Base-by-base conservation (phyloP, 2,329 filamentous ascomycete species). In the Thelonectria discophora region DNA sequence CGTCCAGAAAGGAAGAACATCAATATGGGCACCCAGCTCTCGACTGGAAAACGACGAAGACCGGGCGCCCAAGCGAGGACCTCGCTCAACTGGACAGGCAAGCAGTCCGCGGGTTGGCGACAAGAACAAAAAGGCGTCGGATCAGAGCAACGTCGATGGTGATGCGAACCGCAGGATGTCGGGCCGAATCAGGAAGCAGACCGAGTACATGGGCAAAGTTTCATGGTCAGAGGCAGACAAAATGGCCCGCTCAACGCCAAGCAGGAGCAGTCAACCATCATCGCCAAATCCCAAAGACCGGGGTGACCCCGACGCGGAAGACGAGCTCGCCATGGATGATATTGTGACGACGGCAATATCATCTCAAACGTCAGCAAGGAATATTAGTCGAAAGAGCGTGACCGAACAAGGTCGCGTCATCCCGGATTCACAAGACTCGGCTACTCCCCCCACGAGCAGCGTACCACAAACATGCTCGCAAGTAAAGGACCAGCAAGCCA, bases 11-110 rank as follows among this genome's bases (percentile, higher is more conserved):
- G 69, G 71, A 1, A 40, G 71, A 24, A 70, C 55, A n/a, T 78
- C 77, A 3, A 76, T 77, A 34, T 78, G 77, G 76, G 72, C 74
- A 12, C 66, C 72, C 1, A 63, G 63, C n/a, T 62, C 52, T 20
- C 49, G 47, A 34, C 48, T 37, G 13, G 34, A 52, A n/a, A 57
- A 62, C 8, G 55, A 62, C 9, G 45, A 65, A 13, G 15, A n/a
- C 5, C 17, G 47, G 7, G n/a, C 15, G 30, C 40, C 53, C 20
- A 37, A 43, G 30, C 18, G 49, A 47, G 42, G 40, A 47, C 34
- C 20, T 7, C 39, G 48, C 51, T 43, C 53, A 4, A 32, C 47
- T 12, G 51, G 47, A 6, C 40, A 5, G 40, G 18, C 18, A 34
- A 24, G 52, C 21, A 9, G 18, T 21, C 34, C 58, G 52, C 24